These are phyloP conservation scores for Termitomyces heimii DNA, from an alignment of 768 basidiomycete genomes.

Conservation along the genomic window DNA sequence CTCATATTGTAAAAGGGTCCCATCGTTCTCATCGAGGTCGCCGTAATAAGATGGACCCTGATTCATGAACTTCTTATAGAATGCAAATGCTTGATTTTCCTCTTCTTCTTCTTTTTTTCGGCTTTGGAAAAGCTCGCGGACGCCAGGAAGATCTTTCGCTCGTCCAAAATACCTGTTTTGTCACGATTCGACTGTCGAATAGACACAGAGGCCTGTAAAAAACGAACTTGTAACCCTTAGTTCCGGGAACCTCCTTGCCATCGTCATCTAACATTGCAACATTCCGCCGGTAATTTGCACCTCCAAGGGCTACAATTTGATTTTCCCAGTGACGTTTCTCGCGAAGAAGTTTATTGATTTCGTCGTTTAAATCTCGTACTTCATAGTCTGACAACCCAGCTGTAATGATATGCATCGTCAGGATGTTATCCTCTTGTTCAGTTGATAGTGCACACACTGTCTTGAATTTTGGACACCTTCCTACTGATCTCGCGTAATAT, in stretches of 20 bases:
- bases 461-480: constrained; percentile 98
- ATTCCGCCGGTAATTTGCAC: constrained; percentile 93
- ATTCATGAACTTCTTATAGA: constrained; percentile 84
- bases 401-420: constrained; percentile 23
- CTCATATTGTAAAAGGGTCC: constrained; percentile 67
- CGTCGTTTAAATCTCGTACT: constrained; percentile 93
- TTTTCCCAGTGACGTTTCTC: constrained; percentile 99
- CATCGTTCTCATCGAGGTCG: constrained; percentile 81
- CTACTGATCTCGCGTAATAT: constrained; percentile 90
- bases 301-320: constrained; percentile 92
- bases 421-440: neutral
- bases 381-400: constrained; percentile 94
- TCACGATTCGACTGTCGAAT: neutral
- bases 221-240: constrained; percentile 92
- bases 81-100: constrained; percentile 69
- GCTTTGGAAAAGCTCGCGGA: constrained; percentile 89
- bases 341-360: constrained; percentile 92
- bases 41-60: constrained; percentile 90
- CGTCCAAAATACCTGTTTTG: constrained; percentile 85
- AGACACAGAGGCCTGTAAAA: neutral
- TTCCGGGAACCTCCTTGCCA: constrained; percentile 93
- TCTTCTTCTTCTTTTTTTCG: constrained; percentile 86
- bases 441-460: constrained; percentile 21
- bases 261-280: constrained; percentile 93
- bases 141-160: constrained; percentile 92